Base-by-base conservation (phyloP, 768 basidiomycete species). In the Scleroderma citrinum region DNA sequence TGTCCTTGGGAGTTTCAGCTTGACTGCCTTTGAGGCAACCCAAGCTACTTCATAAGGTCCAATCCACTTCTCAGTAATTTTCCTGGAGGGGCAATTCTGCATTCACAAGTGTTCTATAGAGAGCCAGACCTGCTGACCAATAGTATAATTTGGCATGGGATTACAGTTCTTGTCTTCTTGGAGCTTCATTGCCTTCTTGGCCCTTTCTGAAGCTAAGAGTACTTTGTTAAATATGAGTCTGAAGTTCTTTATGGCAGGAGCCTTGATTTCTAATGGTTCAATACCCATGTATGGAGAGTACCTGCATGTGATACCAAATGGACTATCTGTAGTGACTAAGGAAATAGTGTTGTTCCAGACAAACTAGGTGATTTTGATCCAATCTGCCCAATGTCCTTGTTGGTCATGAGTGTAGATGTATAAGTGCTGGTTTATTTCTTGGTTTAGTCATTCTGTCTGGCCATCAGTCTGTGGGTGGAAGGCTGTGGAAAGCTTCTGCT, bases 391-490 rank as follows among this genome's bases (percentile, higher is more conserved):
- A 4, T 41, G 13, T 7, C 13, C 13, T 12, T 41, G 40, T 16
- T 10, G 6, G 10, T 41, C 7, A 10, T 26, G 11, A 1, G 24
- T 21, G 14, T 24, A 29, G 16, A 8, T 16, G 1, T 24, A 5
- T 4, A 26, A 21, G 8, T 29, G 24, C 13, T 41, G 40, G 5
- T 41, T 24, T 5, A 41, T n/a, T 14, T 41, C 40, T 3, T n/a
- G 12, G 13, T 41, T 41, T 8, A 41, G 12, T 3, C 40, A 7
- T 13, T 41, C 40, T 3, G 40, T 41, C 5, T 29, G 40, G 0
- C 40, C 40, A 29, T 41, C 40, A 5, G 24, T 47, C 21, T 54
- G 67, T 0, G 76, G 76, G 46, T 75, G 75, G 47, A 66, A 76
- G 0, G 72, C 71, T 0, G 73, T 76, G 2, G 66, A 69, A 0